These are phyloP conservation scores for Corylus avellana DNA, from an alignment of 306 rosid genomes.

Conservation along the genomic window DNA sequence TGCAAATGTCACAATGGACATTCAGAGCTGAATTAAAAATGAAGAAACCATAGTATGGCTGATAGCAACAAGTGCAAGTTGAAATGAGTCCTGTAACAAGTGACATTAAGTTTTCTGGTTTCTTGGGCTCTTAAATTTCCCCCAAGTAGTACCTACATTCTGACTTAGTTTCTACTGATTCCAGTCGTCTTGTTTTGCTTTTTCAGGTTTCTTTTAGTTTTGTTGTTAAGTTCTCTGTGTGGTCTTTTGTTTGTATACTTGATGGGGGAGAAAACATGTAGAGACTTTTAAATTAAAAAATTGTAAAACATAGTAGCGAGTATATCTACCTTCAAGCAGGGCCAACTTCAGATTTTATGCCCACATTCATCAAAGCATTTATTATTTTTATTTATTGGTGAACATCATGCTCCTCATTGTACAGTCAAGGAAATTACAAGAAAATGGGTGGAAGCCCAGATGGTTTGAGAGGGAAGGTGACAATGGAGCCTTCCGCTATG, in stretches of 20 bases:
- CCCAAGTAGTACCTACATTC: background rate
- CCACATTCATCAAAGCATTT: background rate
- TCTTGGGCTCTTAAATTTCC: background rate
- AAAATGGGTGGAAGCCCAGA: conserved; percentile 90
- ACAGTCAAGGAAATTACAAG: conserved; percentile 95
- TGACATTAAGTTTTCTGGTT: background rate
- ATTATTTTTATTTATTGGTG: background rate
- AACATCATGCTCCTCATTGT: conserved; percentile 17
- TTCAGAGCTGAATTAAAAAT: background rate
- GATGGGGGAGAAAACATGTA: background rate
- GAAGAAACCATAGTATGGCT: background rate
- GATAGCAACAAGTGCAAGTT: background rate
- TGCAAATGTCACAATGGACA: background rate
- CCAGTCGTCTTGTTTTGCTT: background rate
- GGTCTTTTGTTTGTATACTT: background rate
- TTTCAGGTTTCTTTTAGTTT: background rate
- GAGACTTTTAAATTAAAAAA: background rate
- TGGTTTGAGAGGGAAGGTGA: conserved; percentile 79
- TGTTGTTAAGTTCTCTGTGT: background rate
- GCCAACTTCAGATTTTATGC: background rate
- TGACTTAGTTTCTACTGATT: background rate
- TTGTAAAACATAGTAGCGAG: background rate
- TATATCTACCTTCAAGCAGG: background rate
- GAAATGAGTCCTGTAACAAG: background rate
- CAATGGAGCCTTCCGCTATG: conserved; percentile 63